A percentile compares a stretch with the other conserved stretches of the same genome.
These are phyloP conservation scores for Fusarium agapanthi DNA, from an alignment of 2,329 filamentous ascomycete species.

Conservation along the genomic window DNA sequence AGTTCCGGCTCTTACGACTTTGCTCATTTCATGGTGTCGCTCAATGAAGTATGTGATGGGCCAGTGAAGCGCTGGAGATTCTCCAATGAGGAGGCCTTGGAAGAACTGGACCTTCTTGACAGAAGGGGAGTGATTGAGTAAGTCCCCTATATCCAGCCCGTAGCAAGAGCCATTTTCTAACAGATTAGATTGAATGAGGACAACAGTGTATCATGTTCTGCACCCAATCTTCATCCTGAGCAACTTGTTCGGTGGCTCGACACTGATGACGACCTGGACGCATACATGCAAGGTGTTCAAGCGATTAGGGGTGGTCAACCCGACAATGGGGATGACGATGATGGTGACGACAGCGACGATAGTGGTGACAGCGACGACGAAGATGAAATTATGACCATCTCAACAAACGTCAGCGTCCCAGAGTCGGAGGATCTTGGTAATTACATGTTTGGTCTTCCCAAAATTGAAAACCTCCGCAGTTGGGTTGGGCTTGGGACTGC, in stretches of 20 bases:
- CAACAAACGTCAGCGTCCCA: conserved; percentile 17
- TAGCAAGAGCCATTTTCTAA: conserved; percentile 1
- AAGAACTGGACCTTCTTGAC: conserved; percentile 2
- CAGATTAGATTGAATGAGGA: background rate
- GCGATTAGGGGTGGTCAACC: background rate
- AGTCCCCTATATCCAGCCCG: background rate
- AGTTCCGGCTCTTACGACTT: conserved; percentile 23
- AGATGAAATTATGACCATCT: conserved; percentile 16
- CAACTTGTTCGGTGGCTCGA: conserved; percentile 30
- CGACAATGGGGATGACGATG: background rate
- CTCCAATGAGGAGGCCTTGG: conserved; percentile 27
- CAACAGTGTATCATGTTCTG: background rate
- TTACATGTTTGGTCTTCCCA: conserved; percentile 28
- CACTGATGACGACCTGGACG: background rate
- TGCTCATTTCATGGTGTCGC: conserved; percentile 28
- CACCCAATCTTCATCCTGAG: conserved; percentile 32
- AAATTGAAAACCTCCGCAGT: conserved; percentile 8
- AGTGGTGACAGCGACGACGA: background rate
- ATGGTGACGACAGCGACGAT: background rate
- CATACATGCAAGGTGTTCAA: background rate
- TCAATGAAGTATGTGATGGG: conserved; percentile 37
- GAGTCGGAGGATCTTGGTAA: conserved; percentile 8
- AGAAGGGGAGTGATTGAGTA: conserved; percentile 24
- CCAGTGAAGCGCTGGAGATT: conserved; percentile 38
- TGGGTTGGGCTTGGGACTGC: conserved; percentile 1